These are phyloP conservation scores for Mrakia hoshinonis DNA, from an alignment of 768 basidiomycete genomes.

Conservation along the genomic window DNA sequence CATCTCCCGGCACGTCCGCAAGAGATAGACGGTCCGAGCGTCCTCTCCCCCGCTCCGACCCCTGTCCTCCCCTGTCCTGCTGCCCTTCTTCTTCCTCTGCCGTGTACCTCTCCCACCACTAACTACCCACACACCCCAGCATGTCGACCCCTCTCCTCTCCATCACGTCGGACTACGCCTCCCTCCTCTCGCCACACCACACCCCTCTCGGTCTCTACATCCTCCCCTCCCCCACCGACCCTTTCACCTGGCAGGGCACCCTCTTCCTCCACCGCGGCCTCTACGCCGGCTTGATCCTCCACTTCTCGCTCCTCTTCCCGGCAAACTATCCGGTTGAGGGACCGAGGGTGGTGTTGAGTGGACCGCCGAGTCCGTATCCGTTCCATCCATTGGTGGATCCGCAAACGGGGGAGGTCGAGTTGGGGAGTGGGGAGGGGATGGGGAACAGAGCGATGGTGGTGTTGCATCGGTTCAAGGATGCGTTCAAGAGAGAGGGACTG, in stretches of 20 bases:
- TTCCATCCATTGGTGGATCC: not conserved
- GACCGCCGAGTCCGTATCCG: no score
- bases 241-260: not conserved
- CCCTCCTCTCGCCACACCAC: not conserved
- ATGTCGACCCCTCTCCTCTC: not conserved
- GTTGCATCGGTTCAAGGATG: not conserved
- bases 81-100: not conserved
- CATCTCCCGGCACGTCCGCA: no score
- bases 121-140: not conserved
- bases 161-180: not conserved
- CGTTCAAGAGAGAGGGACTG: not conserved
- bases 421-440: not conserved
- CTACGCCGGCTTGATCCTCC: not conserved
- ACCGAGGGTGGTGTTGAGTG: no score
- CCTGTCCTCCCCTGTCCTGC: no score
- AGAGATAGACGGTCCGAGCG: no score
- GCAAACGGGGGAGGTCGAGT: not conserved
- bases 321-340: not conserved
- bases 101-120: not conserved
- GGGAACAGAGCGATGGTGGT: not conserved
- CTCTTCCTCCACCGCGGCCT: not conserved
- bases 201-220: not conserved
- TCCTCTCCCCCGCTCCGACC: no score
- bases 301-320: not conserved
- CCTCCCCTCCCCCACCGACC: not conserved